Percentiles rank a stretch among this genome's conserved stretches.
These are phyloP conservation scores for Auricularia cornea DNA, from an alignment of 768 basidiomycete genomes.

Conservation along the genomic window DNA sequence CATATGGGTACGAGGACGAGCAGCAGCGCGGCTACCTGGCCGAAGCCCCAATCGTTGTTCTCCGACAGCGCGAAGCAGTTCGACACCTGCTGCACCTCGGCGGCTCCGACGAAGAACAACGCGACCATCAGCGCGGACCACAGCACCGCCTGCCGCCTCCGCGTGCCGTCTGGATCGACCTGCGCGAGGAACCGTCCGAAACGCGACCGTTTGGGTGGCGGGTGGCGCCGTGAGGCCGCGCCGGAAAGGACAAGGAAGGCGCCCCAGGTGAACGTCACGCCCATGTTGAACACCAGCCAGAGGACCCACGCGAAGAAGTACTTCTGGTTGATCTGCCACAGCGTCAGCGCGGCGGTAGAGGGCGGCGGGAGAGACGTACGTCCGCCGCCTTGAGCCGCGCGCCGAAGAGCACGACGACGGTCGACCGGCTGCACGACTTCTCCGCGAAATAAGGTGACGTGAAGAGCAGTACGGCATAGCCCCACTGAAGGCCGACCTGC, in stretches of 20 bases:
- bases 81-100: not conserved
- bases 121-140: not conserved
- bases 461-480: constrained; percentile 8
- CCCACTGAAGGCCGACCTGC: constrained; percentile 8
- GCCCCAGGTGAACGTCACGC: constrained; percentile 4
- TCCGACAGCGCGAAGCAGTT: not conserved
- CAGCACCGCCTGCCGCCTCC: not conserved
- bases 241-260: constrained; percentile 4
- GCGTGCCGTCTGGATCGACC: not conserved
- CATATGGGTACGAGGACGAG: not conserved
- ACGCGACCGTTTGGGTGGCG: not conserved
- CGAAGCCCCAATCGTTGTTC: not conserved
- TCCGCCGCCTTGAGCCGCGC: not conserved
- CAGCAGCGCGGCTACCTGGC: not conserved
- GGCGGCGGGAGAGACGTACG: not conserved
- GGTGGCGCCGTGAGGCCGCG: constrained; percentile 2
- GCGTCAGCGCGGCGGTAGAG: not conserved
- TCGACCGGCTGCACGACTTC: constrained; percentile 2
- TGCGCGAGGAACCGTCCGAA: not conserved
- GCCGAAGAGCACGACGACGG: constrained; percentile 6
- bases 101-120: not conserved
- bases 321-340: constrained; percentile 2
- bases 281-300: constrained; percentile 10
- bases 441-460: constrained; percentile 9
- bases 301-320: constrained; percentile 4